Evolutionary conservation across 345 rosid species (phyloP).

Genomic region (Durio zibethinus): DNA sequence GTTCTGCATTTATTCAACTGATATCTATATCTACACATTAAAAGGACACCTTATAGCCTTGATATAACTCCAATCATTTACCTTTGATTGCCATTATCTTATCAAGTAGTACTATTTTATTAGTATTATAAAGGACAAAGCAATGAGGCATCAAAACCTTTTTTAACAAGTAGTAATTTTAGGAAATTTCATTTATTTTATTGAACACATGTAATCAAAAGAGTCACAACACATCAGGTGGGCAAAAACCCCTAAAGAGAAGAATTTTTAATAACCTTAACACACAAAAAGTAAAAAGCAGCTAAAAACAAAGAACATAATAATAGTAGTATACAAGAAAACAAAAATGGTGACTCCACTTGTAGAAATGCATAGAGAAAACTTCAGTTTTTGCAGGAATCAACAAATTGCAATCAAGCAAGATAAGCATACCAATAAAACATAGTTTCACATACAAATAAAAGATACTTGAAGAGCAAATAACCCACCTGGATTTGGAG

Average conservation of each 20-base stretch:
- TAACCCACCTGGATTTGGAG: constrained; percentile 54
- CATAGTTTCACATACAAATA: background rate
- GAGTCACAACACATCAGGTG: background rate
- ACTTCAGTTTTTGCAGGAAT: background rate
- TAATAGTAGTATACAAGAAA: too few relatives aligned
- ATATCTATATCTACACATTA: background rate
- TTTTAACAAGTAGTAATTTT: background rate
- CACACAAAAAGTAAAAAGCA: background rate
- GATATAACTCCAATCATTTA: background rate
- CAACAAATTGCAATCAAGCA: background rate
- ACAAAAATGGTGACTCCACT: background rate
- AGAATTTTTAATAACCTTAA: background rate
- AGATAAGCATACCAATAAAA: background rate
- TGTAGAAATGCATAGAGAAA: background rate
- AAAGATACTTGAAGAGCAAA: background rate
- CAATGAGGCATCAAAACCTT: background rate
- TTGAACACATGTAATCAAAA: background rate
- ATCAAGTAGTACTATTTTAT: background rate
- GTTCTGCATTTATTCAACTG: background rate
- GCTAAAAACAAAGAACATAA: background rate
- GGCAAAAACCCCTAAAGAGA: background rate
- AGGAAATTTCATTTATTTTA: constrained; percentile 1
- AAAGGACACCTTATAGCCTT: background rate
- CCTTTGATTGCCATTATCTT: background rate
- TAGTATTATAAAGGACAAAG: constrained; percentile 3